Evolutionary conservation across 2,329 filamentous ascomycete genomes (phyloP).

Genomic region (Aspergillus chevalieri): DNA sequence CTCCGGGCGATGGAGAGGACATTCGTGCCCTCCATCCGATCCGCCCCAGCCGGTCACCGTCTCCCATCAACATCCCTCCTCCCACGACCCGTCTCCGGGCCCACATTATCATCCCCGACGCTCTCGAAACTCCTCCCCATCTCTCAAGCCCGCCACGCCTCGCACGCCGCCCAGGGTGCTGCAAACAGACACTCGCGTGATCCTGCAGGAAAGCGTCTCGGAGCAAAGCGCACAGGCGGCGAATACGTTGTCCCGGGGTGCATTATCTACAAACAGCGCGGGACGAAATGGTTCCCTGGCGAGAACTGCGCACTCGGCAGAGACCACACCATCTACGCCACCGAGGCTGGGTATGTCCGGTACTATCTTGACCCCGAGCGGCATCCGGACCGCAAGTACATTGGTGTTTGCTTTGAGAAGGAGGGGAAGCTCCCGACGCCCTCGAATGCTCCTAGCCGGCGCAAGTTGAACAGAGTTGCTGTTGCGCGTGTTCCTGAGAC

Average conservation of each 20-base stretch:
- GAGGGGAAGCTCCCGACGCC: constrained; percentile 73
- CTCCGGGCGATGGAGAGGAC: constrained; percentile 33
- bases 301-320: constrained; percentile 94
- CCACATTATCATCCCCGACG: constrained; percentile 19
- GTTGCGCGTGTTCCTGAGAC: constrained; percentile 29
- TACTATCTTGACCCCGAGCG: constrained; percentile 85
- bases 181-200: constrained; percentile 63
- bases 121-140: constrained; percentile 28
- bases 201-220: constrained; percentile 76
- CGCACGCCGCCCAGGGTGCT: constrained; percentile 59
- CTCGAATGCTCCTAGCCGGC: constrained; percentile 63
- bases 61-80: constrained; percentile 24
- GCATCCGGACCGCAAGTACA: constrained; percentile 87
- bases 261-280: constrained; percentile 96
- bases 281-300: constrained; percentile 88
- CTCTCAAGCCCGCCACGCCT: constrained; percentile 53
- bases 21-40: constrained; percentile 26
- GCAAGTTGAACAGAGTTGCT: constrained; percentile 68
- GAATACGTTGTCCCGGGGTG: constrained; percentile 93
- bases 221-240: constrained; percentile 87
- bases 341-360: constrained; percentile 81
- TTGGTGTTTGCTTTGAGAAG: constrained; percentile 84
- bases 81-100: constrained; percentile 21
- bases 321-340: constrained; percentile 91
- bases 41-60: constrained; percentile 12